These are phyloP conservation scores for Eucalyptus erythrocorys DNA, from an alignment of 345 rosid genomes.

Conservation along the genomic window DNA sequence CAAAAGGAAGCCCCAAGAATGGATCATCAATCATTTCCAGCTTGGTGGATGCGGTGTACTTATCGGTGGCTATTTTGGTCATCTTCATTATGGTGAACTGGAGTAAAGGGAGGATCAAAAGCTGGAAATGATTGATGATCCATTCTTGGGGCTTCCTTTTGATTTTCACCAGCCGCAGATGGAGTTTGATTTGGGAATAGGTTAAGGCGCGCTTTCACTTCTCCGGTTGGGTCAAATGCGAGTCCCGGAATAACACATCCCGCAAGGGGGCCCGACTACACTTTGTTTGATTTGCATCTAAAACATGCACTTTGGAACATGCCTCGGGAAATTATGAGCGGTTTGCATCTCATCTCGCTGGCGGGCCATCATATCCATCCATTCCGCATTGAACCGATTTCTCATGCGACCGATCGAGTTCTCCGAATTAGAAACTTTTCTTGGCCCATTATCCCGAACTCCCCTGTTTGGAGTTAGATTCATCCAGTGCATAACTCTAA, in stretches of 20 bases:
- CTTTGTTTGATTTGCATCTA: conserved; percentile 40
- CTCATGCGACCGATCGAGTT: conserved; percentile 16
- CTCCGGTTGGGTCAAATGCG: conserved; percentile 14
- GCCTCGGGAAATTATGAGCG: conserved; percentile 58
- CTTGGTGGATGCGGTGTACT: too few species aligned
- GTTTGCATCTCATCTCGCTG: conserved; percentile 31
- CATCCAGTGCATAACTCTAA: not conserved
- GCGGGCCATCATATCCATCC: conserved; percentile 7
- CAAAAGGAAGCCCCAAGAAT: too few species aligned
- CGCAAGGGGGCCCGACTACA: conserved; percentile 29
- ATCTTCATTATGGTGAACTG: too few species aligned
- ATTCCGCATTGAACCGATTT: conserved; percentile 19
- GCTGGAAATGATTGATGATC: too few species aligned
- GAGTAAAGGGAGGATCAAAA: too few species aligned
- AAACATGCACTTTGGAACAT: conserved; percentile 42
- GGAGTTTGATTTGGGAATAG: too few species aligned
- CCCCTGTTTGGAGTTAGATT: conserved; percentile 26
- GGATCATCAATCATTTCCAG: too few species aligned
- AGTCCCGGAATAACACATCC: conserved; percentile 25
- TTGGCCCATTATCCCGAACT: conserved; percentile 29
- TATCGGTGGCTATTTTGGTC: too few species aligned
- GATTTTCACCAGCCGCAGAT: too few species aligned
- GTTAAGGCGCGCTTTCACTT: too few species aligned
- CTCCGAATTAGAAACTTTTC: conserved; percentile 29
- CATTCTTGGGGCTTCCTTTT: too few species aligned